Conservation (phyloP, 495 filamentous ascomycete genomes). For the Terfezia claveryi region DNA sequence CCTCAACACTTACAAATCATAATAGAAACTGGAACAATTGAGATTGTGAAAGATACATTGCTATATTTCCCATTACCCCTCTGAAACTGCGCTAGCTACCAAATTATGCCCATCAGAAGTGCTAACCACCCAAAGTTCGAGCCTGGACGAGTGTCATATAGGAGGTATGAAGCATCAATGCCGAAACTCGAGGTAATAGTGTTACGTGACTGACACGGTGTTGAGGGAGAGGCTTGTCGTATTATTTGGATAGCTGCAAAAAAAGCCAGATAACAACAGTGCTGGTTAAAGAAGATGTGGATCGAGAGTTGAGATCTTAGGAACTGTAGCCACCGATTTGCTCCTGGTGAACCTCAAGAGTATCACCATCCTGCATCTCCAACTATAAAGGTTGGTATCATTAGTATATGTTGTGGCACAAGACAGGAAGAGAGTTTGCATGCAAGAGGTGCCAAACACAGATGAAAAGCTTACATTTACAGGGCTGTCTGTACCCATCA, state of each 20-base stretch:
- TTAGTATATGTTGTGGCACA: background rate
- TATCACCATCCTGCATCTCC: conserved; percentile 93
- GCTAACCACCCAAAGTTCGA: too few species aligned
- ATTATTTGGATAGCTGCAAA: background rate
- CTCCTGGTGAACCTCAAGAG: conserved; percentile 93
- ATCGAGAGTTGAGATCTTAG: background rate
- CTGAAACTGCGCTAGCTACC: too few species aligned
- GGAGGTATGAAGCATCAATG: too few species aligned
- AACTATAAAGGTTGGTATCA: conserved; percentile 32
- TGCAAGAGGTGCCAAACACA: background rate
- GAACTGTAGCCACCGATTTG: conserved; percentile 57
- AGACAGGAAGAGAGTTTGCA: background rate
- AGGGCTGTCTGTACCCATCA: conserved; percentile 71
- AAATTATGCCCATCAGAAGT: too few species aligned
- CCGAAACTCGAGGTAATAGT: too few species aligned
- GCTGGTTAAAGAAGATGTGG: background rate
- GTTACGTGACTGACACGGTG: too few species aligned
- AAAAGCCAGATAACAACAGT: background rate
- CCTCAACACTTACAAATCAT: too few species aligned
- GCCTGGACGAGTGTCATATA: too few species aligned
- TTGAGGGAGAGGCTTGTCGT: too few species aligned
- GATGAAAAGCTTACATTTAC: conserved; percentile 49
- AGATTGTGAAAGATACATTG: too few species aligned
- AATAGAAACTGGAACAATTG: too few species aligned
- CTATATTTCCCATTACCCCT: too few species aligned